Conservation (phyloP, 768 basidiomycete genomes). For the Hebeloma cylindrosporum region DNA sequence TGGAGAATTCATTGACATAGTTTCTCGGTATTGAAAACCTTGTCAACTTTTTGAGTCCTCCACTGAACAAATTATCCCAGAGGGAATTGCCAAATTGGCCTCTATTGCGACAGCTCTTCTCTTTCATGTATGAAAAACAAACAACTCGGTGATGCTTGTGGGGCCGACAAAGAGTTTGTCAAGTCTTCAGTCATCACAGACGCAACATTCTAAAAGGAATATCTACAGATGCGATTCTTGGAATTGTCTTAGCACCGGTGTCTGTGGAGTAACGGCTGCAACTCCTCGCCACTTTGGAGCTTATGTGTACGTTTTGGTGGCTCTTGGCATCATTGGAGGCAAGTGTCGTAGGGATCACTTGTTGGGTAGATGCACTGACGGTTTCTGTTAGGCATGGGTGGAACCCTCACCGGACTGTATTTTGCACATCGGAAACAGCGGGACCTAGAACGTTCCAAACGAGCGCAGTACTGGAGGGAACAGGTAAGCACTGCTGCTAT, state of each 20-base stretch:
- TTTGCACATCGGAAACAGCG: conserved; percentile 71
- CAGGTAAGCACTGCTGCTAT: conserved; percentile 47
- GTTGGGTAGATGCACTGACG: not conserved
- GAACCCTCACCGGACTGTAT: conserved; percentile 66
- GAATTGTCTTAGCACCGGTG: conserved; percentile 63
- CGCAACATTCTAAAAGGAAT: not conserved
- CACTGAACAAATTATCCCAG: conserved; percentile 32
- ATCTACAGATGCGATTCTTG: conserved; percentile 63
- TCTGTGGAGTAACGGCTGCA: conserved; percentile 64
- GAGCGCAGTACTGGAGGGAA: conserved; percentile 88
- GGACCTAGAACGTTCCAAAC: conserved; percentile 76
- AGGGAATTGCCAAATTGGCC: conserved; percentile 69
- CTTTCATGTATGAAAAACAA: conserved; percentile 61
- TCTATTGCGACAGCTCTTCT: conserved; percentile 71
- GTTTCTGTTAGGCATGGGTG: conserved; percentile 65
- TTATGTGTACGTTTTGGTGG: conserved; percentile 75
- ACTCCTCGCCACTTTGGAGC: conserved; percentile 59
- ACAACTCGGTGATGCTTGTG: conserved; percentile 56
- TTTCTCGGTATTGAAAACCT: conserved; percentile 61
- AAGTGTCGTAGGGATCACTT: conserved; percentile 21
- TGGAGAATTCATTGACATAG: conserved; percentile 71
- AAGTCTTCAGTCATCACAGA: not conserved
- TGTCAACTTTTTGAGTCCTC: not conserved
- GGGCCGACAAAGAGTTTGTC: conserved; percentile 49
- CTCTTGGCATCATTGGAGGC: conserved; percentile 73